A percentile compares a stretch with the other conserved stretches of the same genome.
Conservation (phyloP, 2,329 filamentous ascomycete genomes). For the Monosporascus cannonballus region DNA sequence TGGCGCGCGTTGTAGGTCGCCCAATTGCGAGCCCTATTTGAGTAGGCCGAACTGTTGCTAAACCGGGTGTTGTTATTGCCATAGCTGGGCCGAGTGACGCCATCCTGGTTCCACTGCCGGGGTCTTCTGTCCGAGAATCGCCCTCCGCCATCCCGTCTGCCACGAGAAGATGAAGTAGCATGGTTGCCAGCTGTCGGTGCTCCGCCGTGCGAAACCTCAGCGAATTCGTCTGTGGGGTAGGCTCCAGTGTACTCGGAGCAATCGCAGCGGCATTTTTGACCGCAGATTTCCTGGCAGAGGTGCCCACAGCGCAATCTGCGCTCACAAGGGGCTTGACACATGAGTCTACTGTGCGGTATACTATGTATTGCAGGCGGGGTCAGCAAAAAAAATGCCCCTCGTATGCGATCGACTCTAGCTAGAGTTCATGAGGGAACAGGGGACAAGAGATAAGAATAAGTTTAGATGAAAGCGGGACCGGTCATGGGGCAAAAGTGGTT, state of each 20-base stretch:
- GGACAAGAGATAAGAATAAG: background rate
- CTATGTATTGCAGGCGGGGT: conserved; percentile 7
- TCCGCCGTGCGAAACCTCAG: no score
- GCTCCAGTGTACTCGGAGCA: conserved; percentile 20
- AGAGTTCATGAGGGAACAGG: background rate
- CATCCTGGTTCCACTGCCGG: no score
- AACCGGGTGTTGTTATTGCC: no score
- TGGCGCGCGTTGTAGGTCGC: background rate
- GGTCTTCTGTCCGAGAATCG: no score
- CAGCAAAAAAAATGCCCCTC: background rate
- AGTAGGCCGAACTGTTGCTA: background rate
- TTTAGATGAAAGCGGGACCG: background rate
- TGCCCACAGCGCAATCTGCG: conserved; percentile 19
- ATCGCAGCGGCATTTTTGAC: conserved; percentile 19
- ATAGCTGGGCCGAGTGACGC: no score
- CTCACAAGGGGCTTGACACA: conserved; percentile 22
- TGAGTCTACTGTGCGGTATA: conserved; percentile 18
- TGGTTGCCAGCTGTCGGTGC: background rate
- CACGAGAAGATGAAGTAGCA: background rate
- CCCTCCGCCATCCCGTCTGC: no score
- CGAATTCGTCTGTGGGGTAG: conserved; percentile 16
- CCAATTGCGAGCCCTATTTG: background rate
- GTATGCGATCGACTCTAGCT: no score
- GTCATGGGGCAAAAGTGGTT: background rate
- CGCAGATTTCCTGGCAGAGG: conserved; percentile 20